Evolutionary conservation across 805 yeast genomes (phyloP).

Genomic region (Kuraishia hungarica): DNA sequence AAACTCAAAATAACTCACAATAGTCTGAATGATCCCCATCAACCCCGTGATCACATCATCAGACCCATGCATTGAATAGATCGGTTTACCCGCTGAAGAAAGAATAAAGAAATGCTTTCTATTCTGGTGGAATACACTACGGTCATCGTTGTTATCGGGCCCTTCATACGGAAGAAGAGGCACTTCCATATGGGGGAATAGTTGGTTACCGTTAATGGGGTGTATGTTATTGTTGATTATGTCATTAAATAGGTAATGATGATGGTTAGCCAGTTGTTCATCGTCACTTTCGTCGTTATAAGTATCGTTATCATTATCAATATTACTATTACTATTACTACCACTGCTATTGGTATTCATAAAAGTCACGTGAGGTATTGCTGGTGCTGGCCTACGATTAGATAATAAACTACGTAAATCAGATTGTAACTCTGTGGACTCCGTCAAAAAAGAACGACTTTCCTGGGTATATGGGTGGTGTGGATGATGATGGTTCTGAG

Average conservation of each 20-base stretch:
- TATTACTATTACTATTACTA: too few species aligned
- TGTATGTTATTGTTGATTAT: background rate
- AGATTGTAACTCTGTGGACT: background rate
- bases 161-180: background rate
- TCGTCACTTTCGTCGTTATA: background rate
- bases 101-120: constrained; percentile 70
- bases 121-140: constrained; percentile 20
- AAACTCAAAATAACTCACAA: constrained; percentile 59
- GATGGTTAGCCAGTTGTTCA: background rate
- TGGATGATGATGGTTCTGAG: too few species aligned
- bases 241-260: background rate
- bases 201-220: background rate
- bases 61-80: constrained; percentile 68
- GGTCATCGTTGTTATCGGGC: constrained; percentile 5
- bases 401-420: background rate
- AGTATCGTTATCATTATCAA: too few species aligned
- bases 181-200: background rate
- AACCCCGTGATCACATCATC: constrained; percentile 62
- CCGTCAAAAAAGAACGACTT: too few species aligned
- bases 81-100: constrained; percentile 84
- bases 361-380: background rate
- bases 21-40: constrained; percentile 75
- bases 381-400: too few species aligned
- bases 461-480: too few species aligned
- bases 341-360: too few species aligned